Evolutionary conservation across 495 filamentous ascomycete species (phyloP), one percentile per base, ranked within the genome.

Genomic region (Hypoxylon subgilvum): DNA sequence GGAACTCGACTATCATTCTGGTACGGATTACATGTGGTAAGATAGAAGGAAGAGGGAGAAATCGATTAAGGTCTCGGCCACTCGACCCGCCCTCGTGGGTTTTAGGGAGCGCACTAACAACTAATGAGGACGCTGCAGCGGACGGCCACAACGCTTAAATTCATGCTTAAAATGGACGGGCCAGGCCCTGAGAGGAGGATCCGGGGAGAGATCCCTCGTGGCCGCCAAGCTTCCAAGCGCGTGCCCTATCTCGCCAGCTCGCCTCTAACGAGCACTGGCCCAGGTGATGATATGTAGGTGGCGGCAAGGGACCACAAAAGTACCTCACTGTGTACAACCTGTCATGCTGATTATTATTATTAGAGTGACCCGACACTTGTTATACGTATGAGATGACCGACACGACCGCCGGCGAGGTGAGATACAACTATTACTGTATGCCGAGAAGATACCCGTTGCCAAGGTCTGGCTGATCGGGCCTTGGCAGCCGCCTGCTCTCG

Each of bases 141-240:
- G 25, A 31, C 54, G 57, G 56, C 67, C 31, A 68, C 48, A 56
- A 72, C 67, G 72, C 70, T 74, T 75, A 76, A 76, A 77, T 75
- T 74, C 74, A 78, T 78, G 75, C 75, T 77, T 76, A 77, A 74
- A 73, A 59, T 68, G 63, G 54, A 51, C 62, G 50, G 53, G 52
- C 54, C 61, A 59, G 45, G 54, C 61, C 54, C 32, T 63, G 4
- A 21, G 25, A 51, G 46, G 54, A 64, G 50, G 54, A 45, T 59
- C 54, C 47, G 54, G 61, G 61, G 61, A 48, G 27, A 66, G 55
- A 59, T 58, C 53, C 67, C 67, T 69, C 67, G 67, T 67, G 64
- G 67, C 34, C 45, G 67, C 67, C 67, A 69, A 69, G 67, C 30
- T 40, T 40, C 64, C 64, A 63, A 69, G 61, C 53, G 31, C 54